Percentiles rank a stretch among this genome's conserved stretches.
phyloP scores from a whole-genome alignment of 2,329 filamentous ascomycete species.

The Cadophora gregata region DNA sequence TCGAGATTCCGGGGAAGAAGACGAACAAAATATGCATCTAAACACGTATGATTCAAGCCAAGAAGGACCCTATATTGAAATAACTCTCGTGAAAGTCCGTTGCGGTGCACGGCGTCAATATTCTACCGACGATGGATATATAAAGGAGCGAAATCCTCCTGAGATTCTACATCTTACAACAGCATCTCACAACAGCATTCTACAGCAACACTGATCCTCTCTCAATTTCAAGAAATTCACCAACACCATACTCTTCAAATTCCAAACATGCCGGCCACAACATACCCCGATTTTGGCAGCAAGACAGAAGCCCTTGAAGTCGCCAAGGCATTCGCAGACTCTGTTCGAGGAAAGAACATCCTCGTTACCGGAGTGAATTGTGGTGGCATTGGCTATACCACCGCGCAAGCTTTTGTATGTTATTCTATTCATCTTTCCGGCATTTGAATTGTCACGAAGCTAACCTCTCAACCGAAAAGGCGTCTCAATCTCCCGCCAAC shows the following conservation, averaged over 20 bases:
- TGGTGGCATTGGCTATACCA: constrained; percentile 32
- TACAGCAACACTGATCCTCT: not conserved
- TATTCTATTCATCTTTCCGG: not conserved
- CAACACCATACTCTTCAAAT: not conserved
- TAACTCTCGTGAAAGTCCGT: not conserved
- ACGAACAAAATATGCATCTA: not conserved
- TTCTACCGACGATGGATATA: not conserved
- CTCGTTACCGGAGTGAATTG: constrained; percentile 32
- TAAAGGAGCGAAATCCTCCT: not conserved
- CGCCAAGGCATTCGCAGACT: constrained; percentile 45
- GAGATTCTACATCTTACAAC: not conserved
- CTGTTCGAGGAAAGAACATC: constrained; percentile 47
- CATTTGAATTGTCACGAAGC: not conserved
- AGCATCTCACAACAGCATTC: not conserved
- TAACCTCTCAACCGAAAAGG: constrained; percentile 25
- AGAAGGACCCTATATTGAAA: not conserved
- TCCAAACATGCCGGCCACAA: constrained; percentile 35
- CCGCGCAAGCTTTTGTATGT: constrained; percentile 30
- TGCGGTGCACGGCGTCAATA: too few species aligned
- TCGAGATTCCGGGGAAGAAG: not conserved
- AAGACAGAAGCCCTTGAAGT: constrained; percentile 49
- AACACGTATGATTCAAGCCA: not conserved
- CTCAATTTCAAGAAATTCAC: not conserved
- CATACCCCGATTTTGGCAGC: constrained; percentile 45
- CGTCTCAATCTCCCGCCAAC: constrained; percentile 35